Evolutionary conservation across 192 early-diverging fungal genomes (phyloP).

Genomic region (Gigaspora rosea): DNA sequence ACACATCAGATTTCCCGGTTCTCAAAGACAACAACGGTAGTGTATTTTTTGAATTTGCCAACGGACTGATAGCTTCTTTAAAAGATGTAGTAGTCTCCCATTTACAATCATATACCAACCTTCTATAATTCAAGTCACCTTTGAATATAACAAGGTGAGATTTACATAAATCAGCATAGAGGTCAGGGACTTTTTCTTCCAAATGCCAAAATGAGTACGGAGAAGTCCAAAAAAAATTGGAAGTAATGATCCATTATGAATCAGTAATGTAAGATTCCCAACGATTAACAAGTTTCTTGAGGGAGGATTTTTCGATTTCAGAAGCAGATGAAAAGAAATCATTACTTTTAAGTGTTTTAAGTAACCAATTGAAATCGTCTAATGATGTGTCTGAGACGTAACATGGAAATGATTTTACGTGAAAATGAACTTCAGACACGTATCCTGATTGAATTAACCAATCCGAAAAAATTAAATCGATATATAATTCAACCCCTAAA

Average conservation of each 20-base stretch:
- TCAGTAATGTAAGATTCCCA: slow-evolving; percentile 70
- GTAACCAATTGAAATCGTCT: slow-evolving; percentile 75
- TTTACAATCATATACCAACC: slow-evolving; percentile 88
- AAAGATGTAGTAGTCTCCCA: slow-evolving; percentile 87
- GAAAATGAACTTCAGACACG: slow-evolving; percentile 73
- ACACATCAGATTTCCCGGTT: slow-evolving; percentile 87
- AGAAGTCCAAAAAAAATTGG: slow-evolving; percentile 85
- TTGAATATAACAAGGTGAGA: slow-evolving; percentile 85
- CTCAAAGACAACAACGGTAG: slow-evolving; percentile 76
- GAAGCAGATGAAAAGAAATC: slow-evolving; percentile 42
- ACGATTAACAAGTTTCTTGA: slow-evolving; percentile 54
- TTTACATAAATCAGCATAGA: slow-evolving; percentile 60
- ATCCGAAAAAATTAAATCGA: slow-evolving; percentile 86
- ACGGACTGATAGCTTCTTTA: slow-evolving; percentile 74
- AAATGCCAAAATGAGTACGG: slow-evolving; percentile 83
- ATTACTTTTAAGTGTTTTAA: slow-evolving; percentile 39
- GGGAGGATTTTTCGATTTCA: slow-evolving; percentile 39
- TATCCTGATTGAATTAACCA: slow-evolving; percentile 71
- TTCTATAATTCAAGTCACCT: slow-evolving; percentile 96
- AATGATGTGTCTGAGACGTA: slow-evolving; percentile 92
- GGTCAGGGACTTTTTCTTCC: slow-evolving; percentile 59
- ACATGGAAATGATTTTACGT: slow-evolving; percentile 91
- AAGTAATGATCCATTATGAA: slow-evolving; percentile 67
- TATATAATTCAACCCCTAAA: slow-evolving; percentile 85
- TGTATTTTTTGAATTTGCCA: slow-evolving; percentile 50